phyloP scores from a whole-genome alignment of 31 red algal species.

The Endocladia muricata region DNA sequence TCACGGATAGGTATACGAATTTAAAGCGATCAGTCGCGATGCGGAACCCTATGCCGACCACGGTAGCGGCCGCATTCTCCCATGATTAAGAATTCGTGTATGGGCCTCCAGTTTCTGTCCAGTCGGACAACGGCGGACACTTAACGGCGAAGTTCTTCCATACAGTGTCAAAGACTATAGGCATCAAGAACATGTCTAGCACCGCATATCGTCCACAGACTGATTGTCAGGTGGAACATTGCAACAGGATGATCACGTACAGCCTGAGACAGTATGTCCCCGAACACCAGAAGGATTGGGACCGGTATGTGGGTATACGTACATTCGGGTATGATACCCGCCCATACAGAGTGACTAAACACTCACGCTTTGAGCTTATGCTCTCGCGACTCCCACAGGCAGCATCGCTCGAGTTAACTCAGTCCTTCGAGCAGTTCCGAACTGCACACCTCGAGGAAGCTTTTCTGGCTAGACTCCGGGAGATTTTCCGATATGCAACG shows the following conservation, averaged over 20 bases:
- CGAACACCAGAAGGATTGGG: background rate
- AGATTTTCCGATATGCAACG: background rate
- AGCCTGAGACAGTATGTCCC: background rate
- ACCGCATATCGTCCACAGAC: background rate
- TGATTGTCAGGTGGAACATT: background rate
- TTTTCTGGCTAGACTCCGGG: background rate
- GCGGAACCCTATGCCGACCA: background rate
- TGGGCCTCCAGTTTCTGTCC: background rate
- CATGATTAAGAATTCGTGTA: constrained; percentile 9
- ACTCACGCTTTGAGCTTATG: background rate
- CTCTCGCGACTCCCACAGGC: background rate
- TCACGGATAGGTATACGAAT: constrained; percentile 19
- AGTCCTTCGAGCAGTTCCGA: background rate
- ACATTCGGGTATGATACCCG: background rate
- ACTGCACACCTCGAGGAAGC: background rate
- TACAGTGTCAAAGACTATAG: background rate
- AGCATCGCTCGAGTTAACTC: background rate
- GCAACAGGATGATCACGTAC: background rate
- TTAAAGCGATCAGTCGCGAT: background rate
- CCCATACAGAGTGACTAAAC: background rate
- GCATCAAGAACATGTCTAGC: background rate
- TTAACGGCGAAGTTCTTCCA: constrained; percentile 14
- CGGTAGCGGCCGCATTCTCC: background rate
- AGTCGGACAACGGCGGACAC: constrained; percentile 17
- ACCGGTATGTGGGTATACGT: background rate